Base-by-base conservation (phyloP, 2,329 filamentous ascomycete species). In the Pestalotiopsis sp. region DNA sequence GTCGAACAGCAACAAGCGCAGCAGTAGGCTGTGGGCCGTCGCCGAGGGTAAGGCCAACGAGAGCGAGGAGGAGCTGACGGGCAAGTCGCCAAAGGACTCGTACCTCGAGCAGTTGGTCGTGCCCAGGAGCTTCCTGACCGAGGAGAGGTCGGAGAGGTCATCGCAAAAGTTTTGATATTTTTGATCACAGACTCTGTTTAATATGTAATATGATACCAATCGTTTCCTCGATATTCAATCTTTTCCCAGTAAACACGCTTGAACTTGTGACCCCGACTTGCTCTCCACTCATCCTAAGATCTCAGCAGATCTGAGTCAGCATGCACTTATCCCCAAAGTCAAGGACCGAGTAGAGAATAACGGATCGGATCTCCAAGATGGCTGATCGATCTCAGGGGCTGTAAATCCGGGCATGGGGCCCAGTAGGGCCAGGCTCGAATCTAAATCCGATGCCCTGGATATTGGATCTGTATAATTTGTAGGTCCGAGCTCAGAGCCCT, bases 61-160 rank as follows among this genome's bases (percentile, higher is more conserved):
- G 40, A 64, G 61, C 38, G n/a, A 64, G 40, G 61, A 64, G 61
- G 61, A 64, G 61, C 40, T 64, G 17, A 64, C 61, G 40, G 20
- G 36, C 38, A 64, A 64, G 61, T 64, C 61, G 61, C 40, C 61
- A n/a, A 64, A 64, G 40, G 61, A 49, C 14, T 12, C 61, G 5
- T 49, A 64, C 25, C 20, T 45, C 12, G 61, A 64, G 61, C 9
- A 45, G 12, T 20, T 64, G 40, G 61, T 49, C 14, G 38, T 64
- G 40, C 61, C 61, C 4, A 20, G 61, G 25, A 64, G 61, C 40
- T 64, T 64, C 61, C 23, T 64, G 11, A 17, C 40, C 11, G 61
- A 64, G 11, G 61, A 36, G 20, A 59, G 14, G 57, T 59, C 57
- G n/a, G 61, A 36, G 20, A 59, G 36, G 25, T 59, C 57, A 14